A percentile compares a stretch with the other conserved stretches of the same genome.
These are phyloP conservation scores for Yamadazyma takamatsuzukensis DNA, from an alignment of 805 yeast species.

Conservation along the genomic window DNA sequence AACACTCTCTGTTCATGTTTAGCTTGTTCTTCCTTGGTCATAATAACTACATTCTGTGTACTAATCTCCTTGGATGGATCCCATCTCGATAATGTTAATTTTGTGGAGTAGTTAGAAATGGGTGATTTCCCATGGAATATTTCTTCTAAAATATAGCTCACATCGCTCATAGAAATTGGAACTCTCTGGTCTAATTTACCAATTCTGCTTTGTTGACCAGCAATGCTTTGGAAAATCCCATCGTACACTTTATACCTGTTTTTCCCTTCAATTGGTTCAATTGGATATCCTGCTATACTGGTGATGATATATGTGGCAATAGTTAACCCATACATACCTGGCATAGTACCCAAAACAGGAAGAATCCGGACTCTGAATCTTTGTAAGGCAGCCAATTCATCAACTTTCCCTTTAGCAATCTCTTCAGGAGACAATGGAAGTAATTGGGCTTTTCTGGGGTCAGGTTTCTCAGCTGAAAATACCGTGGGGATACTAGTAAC, in stretches of 20 bases:
- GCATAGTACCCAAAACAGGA: conserved; percentile 96
- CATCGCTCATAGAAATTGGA: conserved; percentile 70
- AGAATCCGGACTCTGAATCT: conserved; percentile 91
- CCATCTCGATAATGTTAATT: conserved; percentile 84
- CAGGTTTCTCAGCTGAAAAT: conserved; percentile 94
- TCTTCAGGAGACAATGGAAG: conserved; percentile 84
- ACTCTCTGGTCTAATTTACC: conserved; percentile 71
- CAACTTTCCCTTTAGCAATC: conserved; percentile 75
- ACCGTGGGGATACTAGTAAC: conserved; percentile 76
- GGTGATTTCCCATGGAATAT: conserved; percentile 91
- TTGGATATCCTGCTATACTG: conserved; percentile 79
- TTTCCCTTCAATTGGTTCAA: conserved; percentile 88
- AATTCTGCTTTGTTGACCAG: conserved; percentile 81
- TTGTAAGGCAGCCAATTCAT: conserved; percentile 78
- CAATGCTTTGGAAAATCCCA: conserved; percentile 72
- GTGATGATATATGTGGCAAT: conserved; percentile 83
- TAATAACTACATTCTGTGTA: conserved; percentile 75
- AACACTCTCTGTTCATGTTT: conserved; percentile 75
- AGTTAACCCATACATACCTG: conserved; percentile 91
- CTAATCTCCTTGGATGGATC: conserved; percentile 60
- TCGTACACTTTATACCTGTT: conserved; percentile 84
- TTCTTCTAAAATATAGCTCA: conserved; percentile 84
- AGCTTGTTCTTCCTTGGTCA: conserved; percentile 86
- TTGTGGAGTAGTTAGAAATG: conserved; percentile 74
- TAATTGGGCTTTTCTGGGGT: conserved; percentile 84